Percentiles rank a stretch among this genome's conserved stretches.
These are phyloP conservation scores for Cornus controversa DNA, from an alignment of 148 eudicot species.

Conservation along the genomic window DNA sequence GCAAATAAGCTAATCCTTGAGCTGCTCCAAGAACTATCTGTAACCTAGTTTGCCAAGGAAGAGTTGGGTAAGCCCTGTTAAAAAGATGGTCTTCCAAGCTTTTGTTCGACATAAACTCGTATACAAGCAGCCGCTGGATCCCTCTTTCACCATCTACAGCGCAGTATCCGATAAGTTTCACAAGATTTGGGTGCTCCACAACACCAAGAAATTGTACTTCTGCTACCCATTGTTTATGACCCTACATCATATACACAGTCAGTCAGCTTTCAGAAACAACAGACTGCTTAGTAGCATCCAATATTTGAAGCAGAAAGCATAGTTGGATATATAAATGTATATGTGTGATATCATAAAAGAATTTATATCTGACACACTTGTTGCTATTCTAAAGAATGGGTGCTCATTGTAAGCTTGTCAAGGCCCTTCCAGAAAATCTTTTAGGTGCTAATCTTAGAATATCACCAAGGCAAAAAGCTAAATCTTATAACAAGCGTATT, in stretches of 20 bases:
- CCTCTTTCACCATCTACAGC: conserved; percentile 81
- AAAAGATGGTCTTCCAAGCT: conserved; percentile 94
- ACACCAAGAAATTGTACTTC: conserved; percentile 89
- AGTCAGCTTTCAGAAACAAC: background rate
- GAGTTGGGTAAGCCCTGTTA: conserved; percentile 40
- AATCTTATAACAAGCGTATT: too few species aligned
- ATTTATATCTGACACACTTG: too few species aligned
- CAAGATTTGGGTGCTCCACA: conserved; percentile 83
- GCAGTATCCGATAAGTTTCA: conserved; percentile 79
- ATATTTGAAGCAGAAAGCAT: too few species aligned
- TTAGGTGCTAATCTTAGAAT: too few species aligned
- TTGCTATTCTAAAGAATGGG: too few species aligned
- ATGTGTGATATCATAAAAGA: too few species aligned
- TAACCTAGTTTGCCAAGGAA: conserved; percentile 69
- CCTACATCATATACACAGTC: conserved; percentile 32
- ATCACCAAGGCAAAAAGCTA: too few species aligned
- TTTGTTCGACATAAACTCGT: conserved; percentile 74
- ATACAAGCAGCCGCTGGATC: conserved; percentile 76
- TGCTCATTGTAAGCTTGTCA: too few species aligned
- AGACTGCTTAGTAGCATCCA: background rate
- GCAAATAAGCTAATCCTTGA: conserved; percentile 83
- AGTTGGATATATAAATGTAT: too few species aligned
- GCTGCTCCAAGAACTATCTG: conserved; percentile 85
- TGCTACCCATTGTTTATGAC: conserved; percentile 92
- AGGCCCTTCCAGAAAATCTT: too few species aligned